Evolutionary conservation across 257 asterid genomes (phyloP).

Genomic region (Solanum lycopersicoides): DNA sequence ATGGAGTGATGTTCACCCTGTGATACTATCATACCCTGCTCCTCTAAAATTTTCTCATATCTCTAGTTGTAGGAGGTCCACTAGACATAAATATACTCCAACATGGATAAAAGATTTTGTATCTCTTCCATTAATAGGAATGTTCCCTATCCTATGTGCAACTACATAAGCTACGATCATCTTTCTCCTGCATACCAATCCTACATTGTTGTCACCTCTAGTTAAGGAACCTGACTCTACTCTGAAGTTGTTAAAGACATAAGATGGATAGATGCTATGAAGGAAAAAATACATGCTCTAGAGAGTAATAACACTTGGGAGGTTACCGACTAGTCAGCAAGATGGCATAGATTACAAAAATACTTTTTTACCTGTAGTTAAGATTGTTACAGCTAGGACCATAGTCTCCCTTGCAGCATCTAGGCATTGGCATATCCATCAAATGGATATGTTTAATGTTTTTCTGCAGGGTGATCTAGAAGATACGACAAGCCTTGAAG

Average conservation of each 20-base stretch:
- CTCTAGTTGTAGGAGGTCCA: neutral
- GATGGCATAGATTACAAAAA: neutral
- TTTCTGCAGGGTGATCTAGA: too few relatives aligned
- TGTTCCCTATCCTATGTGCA: neutral
- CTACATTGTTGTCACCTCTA: neutral
- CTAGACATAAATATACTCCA: neutral
- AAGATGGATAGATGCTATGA: neutral
- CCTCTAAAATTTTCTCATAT: too few relatives aligned
- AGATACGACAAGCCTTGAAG: neutral
- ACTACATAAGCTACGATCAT: too few relatives aligned
- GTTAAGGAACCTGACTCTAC: neutral
- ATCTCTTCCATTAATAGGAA: neutral
- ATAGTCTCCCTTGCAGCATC: too few relatives aligned
- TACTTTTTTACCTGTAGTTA: neutral
- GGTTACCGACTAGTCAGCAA: neutral
- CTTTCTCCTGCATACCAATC: neutral
- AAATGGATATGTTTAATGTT: too few relatives aligned
- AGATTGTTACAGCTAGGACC: too few relatives aligned
- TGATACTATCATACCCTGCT: too few relatives aligned
- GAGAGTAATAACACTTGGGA: neutral
- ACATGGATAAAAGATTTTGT: neutral
- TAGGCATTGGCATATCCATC: too few relatives aligned
- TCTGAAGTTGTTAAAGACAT: neutral
- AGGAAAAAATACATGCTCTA: neutral
- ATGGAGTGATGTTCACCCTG: too few relatives aligned